These are phyloP conservation scores for Fragaria vesca DNA, from an alignment of 306 rosid species.

Conservation along the genomic window DNA sequence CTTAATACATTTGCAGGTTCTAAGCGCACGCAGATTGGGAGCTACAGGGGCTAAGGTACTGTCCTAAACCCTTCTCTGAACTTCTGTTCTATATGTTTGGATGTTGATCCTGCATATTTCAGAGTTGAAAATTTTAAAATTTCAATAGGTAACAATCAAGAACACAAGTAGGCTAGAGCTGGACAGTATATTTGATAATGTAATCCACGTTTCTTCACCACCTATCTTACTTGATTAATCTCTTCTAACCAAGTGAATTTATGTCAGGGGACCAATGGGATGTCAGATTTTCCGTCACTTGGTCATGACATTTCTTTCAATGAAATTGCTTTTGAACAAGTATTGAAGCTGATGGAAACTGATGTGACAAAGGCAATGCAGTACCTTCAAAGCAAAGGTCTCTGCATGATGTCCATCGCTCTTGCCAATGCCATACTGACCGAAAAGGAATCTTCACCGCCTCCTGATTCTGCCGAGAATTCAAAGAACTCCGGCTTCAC, in stretches of 20 bases:
- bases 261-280: conserved; percentile 18
- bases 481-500: conserved; percentile 7
- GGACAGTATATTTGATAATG: background rate
- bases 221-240: background rate
- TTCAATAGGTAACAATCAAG: background rate
- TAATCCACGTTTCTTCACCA: background rate
- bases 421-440: conserved; percentile 30
- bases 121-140: background rate
- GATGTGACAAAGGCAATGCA: conserved; percentile 29
- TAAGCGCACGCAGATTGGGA: conserved; percentile 36
- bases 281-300: background rate
- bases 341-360: conserved; percentile 28
- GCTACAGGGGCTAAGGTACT: conserved; percentile 14
- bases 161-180: background rate
- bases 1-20: conserved; percentile 27
- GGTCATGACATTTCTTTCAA: conserved; percentile 15
- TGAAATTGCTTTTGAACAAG: conserved; percentile 25
- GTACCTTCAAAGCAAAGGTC: conserved; percentile 29
- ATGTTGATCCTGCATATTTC: background rate
- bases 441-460: conserved; percentile 3
- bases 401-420: conserved; percentile 25
- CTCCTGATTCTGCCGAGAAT: conserved; percentile 1
- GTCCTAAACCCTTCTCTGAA: background rate
- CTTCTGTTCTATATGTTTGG: background rate
- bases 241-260: conserved; percentile 8